Percentiles rank a stretch among this genome's conserved stretches.
Conservation (phyloP, 2,329 filamentous ascomycete species). For the Tricladium varicosporioides region DNA sequence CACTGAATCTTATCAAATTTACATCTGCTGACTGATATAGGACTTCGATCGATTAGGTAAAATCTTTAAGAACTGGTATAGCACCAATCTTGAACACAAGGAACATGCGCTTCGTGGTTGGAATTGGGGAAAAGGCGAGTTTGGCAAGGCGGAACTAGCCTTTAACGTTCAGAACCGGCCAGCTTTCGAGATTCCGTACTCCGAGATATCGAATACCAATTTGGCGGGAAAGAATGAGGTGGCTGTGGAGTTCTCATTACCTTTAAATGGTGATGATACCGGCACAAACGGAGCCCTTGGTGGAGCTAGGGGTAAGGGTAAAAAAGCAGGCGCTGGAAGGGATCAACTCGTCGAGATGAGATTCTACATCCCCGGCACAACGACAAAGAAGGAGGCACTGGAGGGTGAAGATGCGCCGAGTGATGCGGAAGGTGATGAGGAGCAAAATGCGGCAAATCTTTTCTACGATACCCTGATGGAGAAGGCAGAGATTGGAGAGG, state of each 20-base stretch:
- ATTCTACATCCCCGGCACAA: slow-evolving; percentile 94
- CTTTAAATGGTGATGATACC: slow-evolving; percentile 67
- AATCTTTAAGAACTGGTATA: slow-evolving; percentile 98
- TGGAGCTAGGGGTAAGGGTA: slow-evolving; percentile 73
- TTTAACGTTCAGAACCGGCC: slow-evolving; percentile 98
- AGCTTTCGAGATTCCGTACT: slow-evolving; percentile 94
- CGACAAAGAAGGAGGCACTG: slow-evolving; percentile 67
- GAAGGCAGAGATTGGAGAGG: slow-evolving; percentile 98
- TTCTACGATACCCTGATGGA: slow-evolving; percentile 98
- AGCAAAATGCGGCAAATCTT: slow-evolving; percentile 93
- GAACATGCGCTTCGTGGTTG: slow-evolving; percentile 94
- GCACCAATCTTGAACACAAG: slow-evolving; percentile 84
- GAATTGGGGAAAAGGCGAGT: slow-evolving; percentile 99
- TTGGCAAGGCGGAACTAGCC: slow-evolving; percentile 88
- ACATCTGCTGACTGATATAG: slow-evolving; percentile 38
- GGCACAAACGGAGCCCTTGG: slow-evolving; percentile 72
- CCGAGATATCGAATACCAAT: slow-evolving; percentile 97
- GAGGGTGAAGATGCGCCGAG: slow-evolving; percentile 68
- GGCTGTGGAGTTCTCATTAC: slow-evolving; percentile 86
- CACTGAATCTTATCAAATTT: slow-evolving; percentile 1
- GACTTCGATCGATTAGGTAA: slow-evolving; percentile 89
- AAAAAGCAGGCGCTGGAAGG: slow-evolving; percentile 82
- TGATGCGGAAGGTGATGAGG: slow-evolving; percentile 60
- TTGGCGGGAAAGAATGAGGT: slow-evolving; percentile 97
- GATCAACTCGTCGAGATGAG: slow-evolving; percentile 98